Percentiles rank a stretch among this genome's conserved stretches.
These are phyloP conservation scores for Globisporangium sylvaticum DNA, from an alignment of 352 stramenopile genomes.

Conservation along the genomic window DNA sequence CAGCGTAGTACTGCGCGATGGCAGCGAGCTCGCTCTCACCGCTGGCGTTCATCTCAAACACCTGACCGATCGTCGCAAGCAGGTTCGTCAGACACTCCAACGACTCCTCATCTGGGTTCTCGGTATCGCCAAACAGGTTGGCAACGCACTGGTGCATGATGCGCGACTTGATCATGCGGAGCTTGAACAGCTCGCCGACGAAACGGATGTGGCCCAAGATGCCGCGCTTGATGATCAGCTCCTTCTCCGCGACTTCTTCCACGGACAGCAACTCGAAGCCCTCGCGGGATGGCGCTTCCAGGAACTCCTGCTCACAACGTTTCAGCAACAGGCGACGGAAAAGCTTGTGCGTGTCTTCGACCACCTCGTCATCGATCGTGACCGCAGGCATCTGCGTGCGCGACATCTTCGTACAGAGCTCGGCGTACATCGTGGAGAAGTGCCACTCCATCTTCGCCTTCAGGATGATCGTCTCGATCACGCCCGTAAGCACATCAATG, in stretches of 20 bases:
- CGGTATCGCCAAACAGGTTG: slow-evolving; percentile 70
- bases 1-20: slow-evolving; percentile 67
- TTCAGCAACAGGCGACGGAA: slow-evolving; percentile 93
- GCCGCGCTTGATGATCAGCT: slow-evolving; percentile 74
- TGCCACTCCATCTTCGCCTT: slow-evolving; percentile 96
- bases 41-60: slow-evolving; percentile 65
- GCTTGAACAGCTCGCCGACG: slow-evolving; percentile 95
- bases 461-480: slow-evolving; percentile 92
- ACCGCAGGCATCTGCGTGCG: slow-evolving; percentile 81
- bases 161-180: slow-evolving; percentile 92
- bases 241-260: slow-evolving; percentile 64
- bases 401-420: slow-evolving; percentile 91
- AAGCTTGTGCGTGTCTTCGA: slow-evolving; percentile 79
- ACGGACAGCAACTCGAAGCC: slow-evolving; percentile 49
- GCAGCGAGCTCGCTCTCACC: slow-evolving; percentile 50
- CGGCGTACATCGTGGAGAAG: slow-evolving; percentile 95
- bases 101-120: slow-evolving; percentile 91
- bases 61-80: slow-evolving; percentile 90
- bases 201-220: slow-evolving; percentile 94
- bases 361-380: slow-evolving; percentile 62
- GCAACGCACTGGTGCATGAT: slow-evolving; percentile 93
- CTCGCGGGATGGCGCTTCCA: slow-evolving; percentile 79
- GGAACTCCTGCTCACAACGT: slow-evolving; percentile 94
- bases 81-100: slow-evolving; percentile 95
- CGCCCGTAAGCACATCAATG: slow-evolving; percentile 76